Evolutionary conservation across 106 monocot species (phyloP).

Genomic region (Narthecium ossifragum): DNA sequence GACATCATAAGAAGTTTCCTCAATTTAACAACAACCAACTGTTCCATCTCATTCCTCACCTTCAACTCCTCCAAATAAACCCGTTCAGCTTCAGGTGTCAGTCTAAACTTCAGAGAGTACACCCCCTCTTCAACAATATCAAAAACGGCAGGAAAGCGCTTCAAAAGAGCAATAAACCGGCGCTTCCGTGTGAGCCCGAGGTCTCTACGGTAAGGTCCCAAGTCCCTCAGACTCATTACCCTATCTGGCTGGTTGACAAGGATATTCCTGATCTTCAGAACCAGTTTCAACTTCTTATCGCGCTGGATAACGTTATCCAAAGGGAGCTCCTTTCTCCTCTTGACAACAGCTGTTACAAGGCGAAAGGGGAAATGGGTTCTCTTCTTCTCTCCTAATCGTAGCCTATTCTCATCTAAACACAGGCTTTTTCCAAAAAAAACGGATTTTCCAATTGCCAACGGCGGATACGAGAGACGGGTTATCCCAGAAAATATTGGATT

Average conservation of each 20-base stretch:
- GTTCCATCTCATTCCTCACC: constrained; percentile 79
- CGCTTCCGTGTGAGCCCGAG: constrained; percentile 89
- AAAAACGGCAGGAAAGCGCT: constrained; percentile 82
- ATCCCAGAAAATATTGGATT: constrained; percentile 9
- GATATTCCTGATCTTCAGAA: constrained; percentile 84
- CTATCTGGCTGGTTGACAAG: constrained; percentile 87
- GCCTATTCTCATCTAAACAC: constrained; percentile 5
- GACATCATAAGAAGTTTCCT: constrained; percentile 97
- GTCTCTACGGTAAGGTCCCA: constrained; percentile 64
- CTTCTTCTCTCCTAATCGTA: neutral
- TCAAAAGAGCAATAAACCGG: constrained; percentile 79
- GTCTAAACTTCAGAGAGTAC: constrained; percentile 69
- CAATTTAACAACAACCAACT: constrained; percentile 48
- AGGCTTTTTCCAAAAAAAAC: constrained; percentile 37
- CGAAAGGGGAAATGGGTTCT: constrained; percentile 4
- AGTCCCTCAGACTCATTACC: constrained; percentile 72
- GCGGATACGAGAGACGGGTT: constrained; percentile 10
- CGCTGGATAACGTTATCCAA: constrained; percentile 91
- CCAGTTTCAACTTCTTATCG: constrained; percentile 96
- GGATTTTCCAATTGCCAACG: constrained; percentile 7
- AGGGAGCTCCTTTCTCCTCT: constrained; percentile 78
- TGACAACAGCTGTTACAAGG: constrained; percentile 41
- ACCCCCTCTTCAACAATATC: constrained; percentile 95
- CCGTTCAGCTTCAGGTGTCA: constrained; percentile 73
- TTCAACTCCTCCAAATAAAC: constrained; percentile 80